Conservation (phyloP, 2,329 filamentous ascomycete genomes). For the Aureobasidium sp. region DNA sequence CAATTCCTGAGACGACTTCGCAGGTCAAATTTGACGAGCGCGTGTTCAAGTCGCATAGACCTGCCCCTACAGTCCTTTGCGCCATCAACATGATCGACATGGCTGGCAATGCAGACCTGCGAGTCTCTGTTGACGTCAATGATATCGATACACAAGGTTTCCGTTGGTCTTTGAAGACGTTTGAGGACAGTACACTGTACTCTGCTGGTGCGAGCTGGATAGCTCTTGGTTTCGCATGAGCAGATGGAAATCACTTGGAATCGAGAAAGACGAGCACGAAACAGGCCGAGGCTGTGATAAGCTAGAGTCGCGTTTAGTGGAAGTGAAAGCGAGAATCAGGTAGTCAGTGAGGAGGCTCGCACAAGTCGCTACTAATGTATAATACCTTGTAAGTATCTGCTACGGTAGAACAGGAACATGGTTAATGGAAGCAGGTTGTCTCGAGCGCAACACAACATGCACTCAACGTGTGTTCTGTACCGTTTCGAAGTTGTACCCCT, state of each 20-base stretch:
- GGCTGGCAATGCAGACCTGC: slow-evolving; percentile 22
- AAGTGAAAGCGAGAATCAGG: background rate
- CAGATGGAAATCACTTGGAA: background rate
- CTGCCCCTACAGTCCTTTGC: slow-evolving; percentile 21
- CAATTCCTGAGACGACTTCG: slow-evolving; percentile 17
- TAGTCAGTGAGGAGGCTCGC: background rate
- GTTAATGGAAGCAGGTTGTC: background rate
- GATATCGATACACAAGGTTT: slow-evolving; percentile 22
- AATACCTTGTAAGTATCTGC: background rate
- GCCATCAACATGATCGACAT: slow-evolving; percentile 25
- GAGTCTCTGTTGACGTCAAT: slow-evolving; percentile 19
- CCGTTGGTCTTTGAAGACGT: slow-evolving; percentile 23
- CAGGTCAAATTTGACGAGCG: slow-evolving; percentile 19
- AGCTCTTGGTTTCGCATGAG: slow-evolving; percentile 16
- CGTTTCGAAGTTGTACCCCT: background rate
- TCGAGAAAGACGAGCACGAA: background rate
- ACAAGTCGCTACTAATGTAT: background rate
- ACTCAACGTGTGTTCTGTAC: background rate
- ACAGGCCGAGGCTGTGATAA: background rate
- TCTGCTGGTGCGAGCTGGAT: slow-evolving; percentile 24
- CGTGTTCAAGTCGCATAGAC: slow-evolving; percentile 16
- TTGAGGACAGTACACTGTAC: slow-evolving; percentile 19
- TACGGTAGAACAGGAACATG: background rate
- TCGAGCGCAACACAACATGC: background rate
- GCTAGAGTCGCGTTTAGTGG: background rate